Conservation (phyloP, 345 rosid species). For the Euphorbia tirucalli region DNA sequence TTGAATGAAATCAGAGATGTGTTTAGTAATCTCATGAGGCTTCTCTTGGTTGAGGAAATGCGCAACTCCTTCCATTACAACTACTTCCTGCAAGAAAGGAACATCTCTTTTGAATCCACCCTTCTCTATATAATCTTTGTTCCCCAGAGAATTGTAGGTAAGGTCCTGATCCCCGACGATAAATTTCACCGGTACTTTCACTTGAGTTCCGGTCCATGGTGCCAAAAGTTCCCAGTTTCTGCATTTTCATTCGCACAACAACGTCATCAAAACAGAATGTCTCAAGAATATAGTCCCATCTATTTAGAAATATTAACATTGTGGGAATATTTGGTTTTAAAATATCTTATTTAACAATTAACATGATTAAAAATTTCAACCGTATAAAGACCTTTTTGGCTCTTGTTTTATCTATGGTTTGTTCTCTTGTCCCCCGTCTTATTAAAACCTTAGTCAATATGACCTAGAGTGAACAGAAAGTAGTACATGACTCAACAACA, state of each 20-base stretch:
- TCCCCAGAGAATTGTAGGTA: slow-evolving; percentile 16
- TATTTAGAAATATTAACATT: too few species aligned
- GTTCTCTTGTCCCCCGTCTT: too few species aligned
- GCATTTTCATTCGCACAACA: background rate
- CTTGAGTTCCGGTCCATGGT: slow-evolving; percentile 25
- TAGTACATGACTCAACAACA: too few species aligned
- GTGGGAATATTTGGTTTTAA: too few species aligned
- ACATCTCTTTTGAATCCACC: slow-evolving; percentile 30
- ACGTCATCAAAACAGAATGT: too few species aligned
- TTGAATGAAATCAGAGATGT: slow-evolving; percentile 29
- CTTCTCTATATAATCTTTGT: slow-evolving; percentile 28
- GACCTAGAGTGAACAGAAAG: too few species aligned
- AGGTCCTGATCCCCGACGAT: slow-evolving; percentile 35
- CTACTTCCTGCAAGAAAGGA: slow-evolving; percentile 28
- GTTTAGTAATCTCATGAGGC: slow-evolving; percentile 28
- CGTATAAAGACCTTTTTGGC: too few species aligned
- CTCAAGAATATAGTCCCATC: too few species aligned
- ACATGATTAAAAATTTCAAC: too few species aligned
- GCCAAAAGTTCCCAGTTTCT: slow-evolving; percentile 33
- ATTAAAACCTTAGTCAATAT: too few species aligned
- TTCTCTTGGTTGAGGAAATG: slow-evolving; percentile 40
- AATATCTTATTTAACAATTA: too few species aligned
- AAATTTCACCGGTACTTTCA: slow-evolving; percentile 22
- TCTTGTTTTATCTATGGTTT: too few species aligned
- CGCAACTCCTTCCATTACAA: slow-evolving; percentile 38